Evolutionary conservation across 2,329 filamentous ascomycete species (phyloP), one percentile per base, ranked within the genome.

Genomic region (Ophidiomyces ophidiicola): DNA sequence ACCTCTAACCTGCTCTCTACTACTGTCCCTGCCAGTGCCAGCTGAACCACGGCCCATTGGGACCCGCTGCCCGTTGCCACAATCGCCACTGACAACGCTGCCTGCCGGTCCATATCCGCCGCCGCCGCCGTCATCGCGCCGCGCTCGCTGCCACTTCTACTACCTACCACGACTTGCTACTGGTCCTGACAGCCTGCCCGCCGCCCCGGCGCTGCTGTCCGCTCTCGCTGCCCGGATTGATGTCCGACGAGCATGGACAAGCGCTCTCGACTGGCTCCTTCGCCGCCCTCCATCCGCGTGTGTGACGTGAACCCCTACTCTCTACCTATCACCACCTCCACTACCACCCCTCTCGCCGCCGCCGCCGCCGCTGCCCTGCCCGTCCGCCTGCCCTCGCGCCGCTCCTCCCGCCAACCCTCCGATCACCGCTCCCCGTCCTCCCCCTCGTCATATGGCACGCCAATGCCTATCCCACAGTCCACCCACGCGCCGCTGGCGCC

Each of bases 401-500:
- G 58, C 52, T 47, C 53, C 44, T 48, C 55, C 51, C 46, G 57
- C 58, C 50, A 57, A 52, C 52, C 59, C 61, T 52, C 56, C 62
- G 41, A 58, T 37, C 32, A 42, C 21, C 31, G 25, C 10, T 36
- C 66, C 29, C 60, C 58, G 41, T 51, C 61, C 44, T 56, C 56
- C 35, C 52, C 62, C 32, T 57, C 65, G 29, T 63, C 65, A 29
- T 63, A 65, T 45, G 67, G 68, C 46, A 29, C 29, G 10, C 70
- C 74, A 48, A 75, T 81, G 73, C 65, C 75, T 44, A 80, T 82
- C 54, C 74, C 74, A 35, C 67, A 71, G 53, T 65, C 69, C 44
- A 66, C 69, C 52, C 55, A 61, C 43, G 53, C 59, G 35, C 54
- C 57, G 30, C 29, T 14, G 14, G 64, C 67, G 36, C 77, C 78